Evolutionary conservation across 2,329 filamentous ascomycete genomes (phyloP), one percentile per base, ranked within the genome.

Genomic region (Plenodomus biglobosus): DNA sequence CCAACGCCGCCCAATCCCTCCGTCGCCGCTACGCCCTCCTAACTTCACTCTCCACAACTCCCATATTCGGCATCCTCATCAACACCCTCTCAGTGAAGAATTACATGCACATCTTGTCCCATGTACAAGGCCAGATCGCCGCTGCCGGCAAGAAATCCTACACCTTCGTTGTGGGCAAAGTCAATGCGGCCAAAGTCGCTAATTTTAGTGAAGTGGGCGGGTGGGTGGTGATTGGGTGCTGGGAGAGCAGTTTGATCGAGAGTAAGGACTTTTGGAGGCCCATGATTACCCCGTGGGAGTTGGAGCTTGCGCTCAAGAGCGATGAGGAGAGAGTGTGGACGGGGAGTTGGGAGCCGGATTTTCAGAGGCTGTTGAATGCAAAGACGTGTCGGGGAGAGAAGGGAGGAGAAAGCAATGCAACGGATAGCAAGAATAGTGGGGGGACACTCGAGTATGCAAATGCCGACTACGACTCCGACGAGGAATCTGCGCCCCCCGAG

Each of bases 201-300:
- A 99, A 99, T 72, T 99, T 99, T 74, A 84, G 87, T 48, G 94
- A 99, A 71, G 84, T 99, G 4, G 92, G 91, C 37, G 92, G 91
- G 15, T 99, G 94, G 94, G 91, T 97, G 0, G 91, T 97, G 0
- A 89, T 99, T 8, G 92, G 94, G 2, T 99, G 94, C 73, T 99
- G 94, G 94, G 94, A 99, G 75, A 96, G 92, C 70, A 90, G 88
- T 50, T 76, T 97, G 42, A 83, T 99, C 3, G 92, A 96, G 61
- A 90, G 91, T 55, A 87, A 88, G 48, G 88, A 88, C 6, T 95
- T 96, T 66, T 97, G 86, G 80, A 83, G 85, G 61, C 91, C 92
- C 0, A 85, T 97, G 8, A 85, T 97, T 35, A 99, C 94, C n/a
- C 92, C 92, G 0, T 97, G 95, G 69, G 94, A 99, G 77, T 76